Conservation (phyloP, 2,329 filamentous ascomycete species). For the Alternaria conjuncta region DNA sequence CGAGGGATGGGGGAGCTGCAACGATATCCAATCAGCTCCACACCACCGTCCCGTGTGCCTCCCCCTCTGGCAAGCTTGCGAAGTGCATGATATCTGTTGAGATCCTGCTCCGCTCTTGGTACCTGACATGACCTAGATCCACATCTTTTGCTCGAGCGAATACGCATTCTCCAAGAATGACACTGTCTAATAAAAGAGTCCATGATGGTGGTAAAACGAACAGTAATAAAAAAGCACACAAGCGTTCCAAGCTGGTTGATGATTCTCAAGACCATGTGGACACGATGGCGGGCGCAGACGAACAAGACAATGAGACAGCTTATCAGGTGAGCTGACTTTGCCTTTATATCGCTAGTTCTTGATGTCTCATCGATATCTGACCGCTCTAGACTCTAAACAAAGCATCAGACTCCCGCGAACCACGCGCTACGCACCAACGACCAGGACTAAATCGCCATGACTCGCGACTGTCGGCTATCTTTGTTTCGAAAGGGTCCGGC, state of each 20-base stretch:
- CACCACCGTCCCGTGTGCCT: neutral
- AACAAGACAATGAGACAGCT: neutral
- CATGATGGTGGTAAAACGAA: neutral
- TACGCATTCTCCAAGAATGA: neutral
- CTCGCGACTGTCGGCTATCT: neutral
- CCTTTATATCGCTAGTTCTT: neutral
- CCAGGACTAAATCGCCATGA: neutral
- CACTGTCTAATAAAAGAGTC: neutral
- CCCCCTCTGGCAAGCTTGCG: neutral
- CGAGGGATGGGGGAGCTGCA: neutral
- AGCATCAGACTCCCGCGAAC: neutral
- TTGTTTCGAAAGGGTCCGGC: neutral
- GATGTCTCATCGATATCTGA: neutral
- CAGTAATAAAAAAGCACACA: neutral
- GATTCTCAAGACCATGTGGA: neutral
- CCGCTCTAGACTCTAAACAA: neutral
- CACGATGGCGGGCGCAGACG: neutral
- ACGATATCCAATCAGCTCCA: neutral
- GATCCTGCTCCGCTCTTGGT: neutral
- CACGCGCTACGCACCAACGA: neutral
- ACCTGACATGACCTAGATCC: neutral
- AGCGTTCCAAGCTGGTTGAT: neutral
- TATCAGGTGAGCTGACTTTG: neutral
- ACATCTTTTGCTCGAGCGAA: neutral
- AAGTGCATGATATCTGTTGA: neutral